These are phyloP conservation scores for Parachaetomium inaequale DNA, from an alignment of 495 filamentous ascomycete species.

Conservation along the genomic window DNA sequence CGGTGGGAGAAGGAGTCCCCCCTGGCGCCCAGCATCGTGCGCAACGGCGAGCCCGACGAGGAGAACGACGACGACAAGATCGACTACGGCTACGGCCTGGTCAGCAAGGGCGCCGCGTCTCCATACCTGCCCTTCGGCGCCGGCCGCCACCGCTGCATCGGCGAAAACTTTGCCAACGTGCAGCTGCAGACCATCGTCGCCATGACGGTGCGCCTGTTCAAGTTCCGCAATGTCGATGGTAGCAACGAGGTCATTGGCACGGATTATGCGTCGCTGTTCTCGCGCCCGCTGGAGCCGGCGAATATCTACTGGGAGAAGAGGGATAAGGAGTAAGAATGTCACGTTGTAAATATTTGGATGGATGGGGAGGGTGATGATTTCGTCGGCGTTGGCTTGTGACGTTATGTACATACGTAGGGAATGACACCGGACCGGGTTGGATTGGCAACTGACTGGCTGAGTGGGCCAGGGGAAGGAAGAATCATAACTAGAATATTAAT, in stretches of 20 bases:
- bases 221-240: constrained; percentile 67
- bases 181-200: constrained; percentile 83
- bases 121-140: constrained; percentile 96
- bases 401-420: neutral
- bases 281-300: constrained; percentile 61
- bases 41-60: constrained; percentile 42
- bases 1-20: constrained; percentile 66
- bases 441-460: neutral
- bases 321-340: constrained; percentile 20
- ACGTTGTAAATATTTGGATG: neutral
- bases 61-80: constrained; percentile 70
- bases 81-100: constrained; percentile 91
- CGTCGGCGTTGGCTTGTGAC: neutral
- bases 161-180: constrained; percentile 94
- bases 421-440: neutral
- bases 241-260: constrained; percentile 68
- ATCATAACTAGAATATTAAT: constrained; percentile 5
- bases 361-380: neutral
- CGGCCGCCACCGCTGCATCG: constrained; percentile 90
- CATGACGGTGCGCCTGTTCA: constrained; percentile 72
- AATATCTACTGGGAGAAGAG: constrained; percentile 64
- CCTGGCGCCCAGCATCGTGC: constrained; percentile 43
- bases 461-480: neutral
- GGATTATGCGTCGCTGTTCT: constrained; percentile 73
- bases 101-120: constrained; percentile 78